Base-by-base conservation (phyloP, 2,329 filamentous ascomycete genomes). In the Penicillium sp. region DNA sequence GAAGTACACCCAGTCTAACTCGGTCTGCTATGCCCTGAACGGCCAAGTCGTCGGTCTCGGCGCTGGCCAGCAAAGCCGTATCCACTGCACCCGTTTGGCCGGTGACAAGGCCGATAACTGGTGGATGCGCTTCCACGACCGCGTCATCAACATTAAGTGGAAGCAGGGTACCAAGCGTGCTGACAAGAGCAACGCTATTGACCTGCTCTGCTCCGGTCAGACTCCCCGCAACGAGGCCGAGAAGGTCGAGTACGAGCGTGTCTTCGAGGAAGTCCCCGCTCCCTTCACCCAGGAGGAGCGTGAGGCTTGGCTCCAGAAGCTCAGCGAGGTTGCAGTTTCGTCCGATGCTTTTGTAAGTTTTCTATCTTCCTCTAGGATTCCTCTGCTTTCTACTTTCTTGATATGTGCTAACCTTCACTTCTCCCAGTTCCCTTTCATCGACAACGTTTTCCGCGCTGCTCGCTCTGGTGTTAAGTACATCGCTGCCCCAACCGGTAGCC, bases 1-100 rank as follows among this genome's bases (percentile, higher is more conserved):
- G 67, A 99, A 99, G 80, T 99, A 96, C 81, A 99, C 94, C 1
- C 92, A 99, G 79, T 96, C 92, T 72, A 99, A 99, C 85, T 97
- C 92, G 23, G 94, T 99, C 61, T 97, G 93, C 84, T 99, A 97
- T 73, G 92, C 94, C 51, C 82, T 91, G 60, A 92, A 96, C 68
- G 94, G 94, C 44, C 94, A 97, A 77, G 84, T 97, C 67, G 84
- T 99, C 66, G 94, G 94, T 62, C 87, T 99, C 52, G 94, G 94
- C 62, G 94, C 94, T 51, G 94, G 94, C 56, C 94, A 99, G 77
- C 94, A 99, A 79, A 96, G 91, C 58, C 89, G 94, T 65, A 99
- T 99, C 67, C 94, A 99, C 83, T 99, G 94, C 85, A 99, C 94
- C 37, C 89, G 94, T 63, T 86, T 99, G 48, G 94, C 94, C 10